These are phyloP conservation scores for Penicillium rolfsii DNA, from an alignment of 2,329 filamentous ascomycete species.

Conservation along the genomic window DNA sequence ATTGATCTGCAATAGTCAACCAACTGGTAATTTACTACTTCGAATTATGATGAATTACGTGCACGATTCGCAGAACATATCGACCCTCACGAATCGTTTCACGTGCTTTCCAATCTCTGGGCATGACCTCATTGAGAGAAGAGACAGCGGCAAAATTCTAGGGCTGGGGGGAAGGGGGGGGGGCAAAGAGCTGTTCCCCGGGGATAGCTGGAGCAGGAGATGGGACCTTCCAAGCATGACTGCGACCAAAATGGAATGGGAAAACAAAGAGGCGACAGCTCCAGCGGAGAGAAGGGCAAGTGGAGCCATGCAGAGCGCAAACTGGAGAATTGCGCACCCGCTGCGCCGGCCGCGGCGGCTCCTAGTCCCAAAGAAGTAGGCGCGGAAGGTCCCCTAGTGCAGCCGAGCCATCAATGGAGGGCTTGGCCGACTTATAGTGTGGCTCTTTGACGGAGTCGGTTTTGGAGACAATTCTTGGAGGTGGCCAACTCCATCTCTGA, in stretches of 20 bases:
- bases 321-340: constrained; percentile 32
- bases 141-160: background rate
- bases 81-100: background rate
- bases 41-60: background rate
- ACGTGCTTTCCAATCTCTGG: background rate
- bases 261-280: constrained; percentile 2
- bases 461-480: background rate
- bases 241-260: background rate
- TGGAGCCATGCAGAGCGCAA: constrained; percentile 13
- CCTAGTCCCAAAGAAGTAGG: constrained; percentile 21
- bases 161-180: background rate
- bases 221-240: background rate
- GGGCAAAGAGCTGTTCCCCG: background rate
- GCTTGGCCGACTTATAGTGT: background rate
- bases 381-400: constrained; percentile 28
- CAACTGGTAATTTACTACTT: background rate
- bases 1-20: background rate
- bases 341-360: constrained; percentile 31
- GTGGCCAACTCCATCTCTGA: background rate
- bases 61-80: background rate
- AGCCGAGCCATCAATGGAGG: constrained; percentile 18
- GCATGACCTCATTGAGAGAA: constrained; percentile 6
- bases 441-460: constrained; percentile 4
- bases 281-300: constrained; percentile 5
- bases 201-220: background rate